Conservation (phyloP, 345 rosid species). For the Pistacia integerrima region DNA sequence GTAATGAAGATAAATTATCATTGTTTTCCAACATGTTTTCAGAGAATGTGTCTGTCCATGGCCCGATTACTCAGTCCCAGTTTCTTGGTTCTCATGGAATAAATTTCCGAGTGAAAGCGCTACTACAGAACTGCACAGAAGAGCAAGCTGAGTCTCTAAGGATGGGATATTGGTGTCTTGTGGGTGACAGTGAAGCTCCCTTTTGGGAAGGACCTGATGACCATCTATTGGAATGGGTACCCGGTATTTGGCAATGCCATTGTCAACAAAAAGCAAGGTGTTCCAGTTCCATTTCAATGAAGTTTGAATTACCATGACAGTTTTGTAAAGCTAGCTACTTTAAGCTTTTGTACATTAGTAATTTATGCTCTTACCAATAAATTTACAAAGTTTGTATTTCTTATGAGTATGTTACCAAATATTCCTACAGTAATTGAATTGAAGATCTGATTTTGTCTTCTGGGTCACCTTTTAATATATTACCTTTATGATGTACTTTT, state of each 20-base stretch:
- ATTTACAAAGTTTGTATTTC: neutral
- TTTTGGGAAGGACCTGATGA: constrained; percentile 96
- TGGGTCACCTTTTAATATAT: neutral
- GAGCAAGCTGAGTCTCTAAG: constrained; percentile 82
- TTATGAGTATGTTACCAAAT: neutral
- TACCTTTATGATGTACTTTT: neutral
- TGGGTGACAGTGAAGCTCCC: constrained; percentile 96
- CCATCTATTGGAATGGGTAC: constrained; percentile 91
- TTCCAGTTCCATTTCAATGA: constrained; percentile 77
- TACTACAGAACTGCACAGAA: constrained; percentile 69
- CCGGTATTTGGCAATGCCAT: constrained; percentile 84
- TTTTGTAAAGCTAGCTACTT: neutral
- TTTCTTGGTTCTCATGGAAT: constrained; percentile 89
- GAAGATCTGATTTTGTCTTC: neutral
- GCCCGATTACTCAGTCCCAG: constrained; percentile 89
- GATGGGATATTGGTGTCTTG: constrained; percentile 89
- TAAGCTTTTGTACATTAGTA: neutral
- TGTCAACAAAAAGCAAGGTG: constrained; percentile 80
- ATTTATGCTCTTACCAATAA: constrained; percentile 9
- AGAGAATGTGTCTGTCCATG: constrained; percentile 76
- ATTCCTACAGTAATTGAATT: neutral
- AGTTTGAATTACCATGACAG: constrained; percentile 4
- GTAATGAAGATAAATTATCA: constrained; percentile 1
- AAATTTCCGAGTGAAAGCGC: constrained; percentile 89
- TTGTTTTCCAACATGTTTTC: constrained; percentile 25